Conservation (phyloP, 345 rosid species). For the Linum tenue region DNA sequence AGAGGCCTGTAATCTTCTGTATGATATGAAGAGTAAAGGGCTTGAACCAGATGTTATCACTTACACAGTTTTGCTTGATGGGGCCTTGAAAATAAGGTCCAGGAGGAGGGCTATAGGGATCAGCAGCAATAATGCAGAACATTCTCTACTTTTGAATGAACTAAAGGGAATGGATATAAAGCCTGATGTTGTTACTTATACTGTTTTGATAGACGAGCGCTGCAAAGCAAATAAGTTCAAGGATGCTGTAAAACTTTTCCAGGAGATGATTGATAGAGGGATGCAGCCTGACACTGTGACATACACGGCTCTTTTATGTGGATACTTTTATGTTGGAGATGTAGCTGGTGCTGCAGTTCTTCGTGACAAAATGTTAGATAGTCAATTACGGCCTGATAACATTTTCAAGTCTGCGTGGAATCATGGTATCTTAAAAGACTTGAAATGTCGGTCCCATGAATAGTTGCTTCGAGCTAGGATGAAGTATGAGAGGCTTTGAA, state of each 20-base stretch:
- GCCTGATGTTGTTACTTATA: constrained; percentile 49
- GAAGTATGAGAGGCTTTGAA: too few species aligned
- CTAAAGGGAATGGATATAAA: constrained; percentile 26
- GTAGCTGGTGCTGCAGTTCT: constrained; percentile 34
- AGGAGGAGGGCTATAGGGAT: constrained; percentile 11
- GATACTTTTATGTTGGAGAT: constrained; percentile 32
- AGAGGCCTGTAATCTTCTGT: constrained; percentile 38
- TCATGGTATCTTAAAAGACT: constrained; percentile 22
- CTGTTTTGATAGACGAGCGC: constrained; percentile 48
- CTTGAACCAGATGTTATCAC: constrained; percentile 49
- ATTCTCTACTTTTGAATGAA: constrained; percentile 30
- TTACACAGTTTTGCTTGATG: constrained; percentile 52
- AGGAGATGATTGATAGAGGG: constrained; percentile 45
- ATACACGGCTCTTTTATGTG: constrained; percentile 46
- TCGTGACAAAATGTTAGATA: constrained; percentile 27
- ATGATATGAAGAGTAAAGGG: constrained; percentile 51
- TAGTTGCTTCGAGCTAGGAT: not conserved
- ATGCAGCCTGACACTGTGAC: constrained; percentile 50
- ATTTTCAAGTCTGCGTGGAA: constrained; percentile 14
- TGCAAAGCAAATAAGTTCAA: constrained; percentile 40
- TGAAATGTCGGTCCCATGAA: constrained; percentile 9
- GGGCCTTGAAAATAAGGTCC: constrained; percentile 23
- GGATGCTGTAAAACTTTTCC: constrained; percentile 32
- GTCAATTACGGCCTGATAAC: constrained; percentile 25
- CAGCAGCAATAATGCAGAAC: constrained; percentile 13